Base-by-base conservation (phyloP, 305 asterid species). In the Andrographis paniculata region DNA sequence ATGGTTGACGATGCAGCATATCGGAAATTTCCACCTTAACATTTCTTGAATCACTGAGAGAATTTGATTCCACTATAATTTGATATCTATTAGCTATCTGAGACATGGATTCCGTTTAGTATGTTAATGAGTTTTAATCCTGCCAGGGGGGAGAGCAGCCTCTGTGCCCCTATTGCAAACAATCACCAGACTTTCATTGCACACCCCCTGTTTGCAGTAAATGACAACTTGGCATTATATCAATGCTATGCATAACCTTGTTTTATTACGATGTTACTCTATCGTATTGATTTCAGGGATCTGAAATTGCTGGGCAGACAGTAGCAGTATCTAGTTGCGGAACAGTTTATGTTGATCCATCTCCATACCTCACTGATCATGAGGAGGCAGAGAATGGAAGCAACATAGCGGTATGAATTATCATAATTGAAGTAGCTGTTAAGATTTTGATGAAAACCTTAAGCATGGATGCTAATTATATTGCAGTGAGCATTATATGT, bases 221-320 rank as follows among this genome's bases (percentile, higher is more conserved):
- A n/a, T n/a, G n/a, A n/a, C n/a, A n/a, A n/a, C n/a, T n/a, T n/a
- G n/a, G n/a, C n/a, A n/a, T n/a, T n/a, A n/a, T 27, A 4, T 27
- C 31, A 27, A 4, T 13, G 48, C 27, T 16, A 53, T 19, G 35
- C 27, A 36, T 20, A 6, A 3, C 56, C 37, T 48, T 23, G 4
- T 41, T 1, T 17, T 37, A 33, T 28, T 43, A 27, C 24, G 10
- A 17, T 9, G 3, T 14, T 37, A 31, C 20, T 2, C 38, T 14
- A 48, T 2, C 33, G 6, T 12, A 27, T n/a, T n/a, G n/a, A 48
- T 60, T 22, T 31, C 62, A 65, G 71, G 70, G 75, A 43, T 67
- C 73, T 5, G 69, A 62, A 60, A 61, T 67, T 62, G 60, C 66
- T 9, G 54, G 53, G 14, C 64, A 67, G 59, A 59, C 64, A 9